Conservation (phyloP, 2,329 filamentous ascomycete genomes). For the Fusarium sp. region DNA sequence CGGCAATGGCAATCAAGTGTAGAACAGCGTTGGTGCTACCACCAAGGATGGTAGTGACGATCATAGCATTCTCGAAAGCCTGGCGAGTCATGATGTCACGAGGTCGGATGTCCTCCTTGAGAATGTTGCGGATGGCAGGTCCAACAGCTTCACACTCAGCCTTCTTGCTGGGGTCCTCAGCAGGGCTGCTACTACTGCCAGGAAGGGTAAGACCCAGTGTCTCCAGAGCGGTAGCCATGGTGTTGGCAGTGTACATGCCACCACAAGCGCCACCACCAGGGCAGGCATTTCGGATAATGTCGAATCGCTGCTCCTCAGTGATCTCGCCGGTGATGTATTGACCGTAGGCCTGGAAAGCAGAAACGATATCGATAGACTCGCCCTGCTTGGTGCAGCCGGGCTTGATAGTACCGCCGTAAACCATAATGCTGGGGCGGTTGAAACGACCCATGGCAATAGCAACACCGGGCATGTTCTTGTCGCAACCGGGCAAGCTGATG, state of each 20-base stretch:
- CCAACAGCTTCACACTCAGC: slow-evolving; percentile 80
- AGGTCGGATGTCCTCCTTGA: slow-evolving; percentile 82
- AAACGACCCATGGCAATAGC: slow-evolving; percentile 94
- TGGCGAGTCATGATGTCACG: slow-evolving; percentile 82
- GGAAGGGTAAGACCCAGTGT: slow-evolving; percentile 90
- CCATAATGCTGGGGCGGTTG: slow-evolving; percentile 95
- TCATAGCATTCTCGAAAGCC: slow-evolving; percentile 88
- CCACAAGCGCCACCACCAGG: slow-evolving; percentile 75
- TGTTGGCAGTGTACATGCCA: slow-evolving; percentile 95
- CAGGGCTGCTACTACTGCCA: slow-evolving; percentile 83
- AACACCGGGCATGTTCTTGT: slow-evolving; percentile 99
- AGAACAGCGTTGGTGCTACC: slow-evolving; percentile 89
- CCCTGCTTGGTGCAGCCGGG: slow-evolving; percentile 86
- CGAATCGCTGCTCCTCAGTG: slow-evolving; percentile 89
- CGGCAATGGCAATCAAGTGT: slow-evolving; percentile 85
- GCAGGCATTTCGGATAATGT: slow-evolving; percentile 93
- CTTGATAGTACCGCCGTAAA: slow-evolving; percentile 95
- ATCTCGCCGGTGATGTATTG: slow-evolving; percentile 94
- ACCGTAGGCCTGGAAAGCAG: slow-evolving; percentile 97
- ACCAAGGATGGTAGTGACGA: slow-evolving; percentile 83
- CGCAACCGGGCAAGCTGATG: slow-evolving; percentile 95
- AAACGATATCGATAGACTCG: slow-evolving; percentile 90
- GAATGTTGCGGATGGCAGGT: slow-evolving; percentile 77
- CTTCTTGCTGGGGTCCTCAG: slow-evolving; percentile 77
- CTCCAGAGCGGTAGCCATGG: slow-evolving; percentile 91